These are phyloP conservation scores for Metschnikowia vanudenii DNA, from an alignment of 805 yeast genomes.

Conservation along the genomic window DNA sequence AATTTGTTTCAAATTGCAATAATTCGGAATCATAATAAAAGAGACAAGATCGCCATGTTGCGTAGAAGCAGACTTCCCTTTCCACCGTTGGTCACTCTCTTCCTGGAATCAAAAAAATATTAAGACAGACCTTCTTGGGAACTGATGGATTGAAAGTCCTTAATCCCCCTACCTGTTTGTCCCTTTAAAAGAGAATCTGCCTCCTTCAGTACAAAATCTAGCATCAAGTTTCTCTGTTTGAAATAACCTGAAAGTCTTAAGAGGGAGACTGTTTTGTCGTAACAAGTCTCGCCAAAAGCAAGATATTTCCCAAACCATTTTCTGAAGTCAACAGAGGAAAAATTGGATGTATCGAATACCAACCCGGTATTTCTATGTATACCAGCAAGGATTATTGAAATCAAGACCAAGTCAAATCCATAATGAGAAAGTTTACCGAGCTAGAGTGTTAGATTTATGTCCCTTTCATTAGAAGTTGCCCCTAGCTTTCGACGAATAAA, in stretches of 20 bases:
- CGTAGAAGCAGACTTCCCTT: too few relatives aligned
- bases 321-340: conserved; percentile 48
- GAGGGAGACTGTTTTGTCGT: conserved; percentile 45
- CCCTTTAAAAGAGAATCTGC: conserved; percentile 15
- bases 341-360: conserved; percentile 48
- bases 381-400: conserved; percentile 84
- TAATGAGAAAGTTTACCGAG: conserved; percentile 68
- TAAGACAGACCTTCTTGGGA: too few relatives aligned
- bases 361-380: conserved; percentile 81
- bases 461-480: not conserved
- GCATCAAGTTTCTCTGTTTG: conserved; percentile 40
- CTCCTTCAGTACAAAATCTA: conserved; percentile 35
- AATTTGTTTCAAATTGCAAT: too few relatives aligned
- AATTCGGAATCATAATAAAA: too few relatives aligned
- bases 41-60: too few relatives aligned
- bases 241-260: conserved; percentile 53
- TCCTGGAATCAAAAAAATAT: not conserved
- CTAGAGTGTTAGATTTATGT: conserved; percentile 26
- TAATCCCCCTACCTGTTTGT: conserved; percentile 28
- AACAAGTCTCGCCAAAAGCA: conserved; percentile 59
- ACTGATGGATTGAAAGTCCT: conserved; percentile 18
- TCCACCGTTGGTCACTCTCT: not conserved
- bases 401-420: conserved; percentile 71
- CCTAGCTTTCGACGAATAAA: too few relatives aligned
- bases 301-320: conserved; percentile 53